Base-by-base conservation (phyloP, 495 filamentous ascomycete species). In the Letharia lupina region DNA sequence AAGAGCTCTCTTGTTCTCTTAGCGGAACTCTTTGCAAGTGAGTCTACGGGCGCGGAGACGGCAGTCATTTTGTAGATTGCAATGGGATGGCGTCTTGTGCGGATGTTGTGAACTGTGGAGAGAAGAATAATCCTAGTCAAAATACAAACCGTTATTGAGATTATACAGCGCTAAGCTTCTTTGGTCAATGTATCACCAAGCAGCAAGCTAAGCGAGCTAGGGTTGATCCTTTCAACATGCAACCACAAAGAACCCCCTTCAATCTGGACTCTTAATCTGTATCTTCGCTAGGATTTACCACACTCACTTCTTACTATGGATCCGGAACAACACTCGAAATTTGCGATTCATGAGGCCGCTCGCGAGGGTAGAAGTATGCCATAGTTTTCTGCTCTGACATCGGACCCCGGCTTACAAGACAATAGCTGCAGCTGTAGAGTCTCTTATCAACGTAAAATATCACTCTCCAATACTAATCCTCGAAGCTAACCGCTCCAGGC, bases 311-410 rank as follows among this genome's bases (percentile, higher is more conserved):
- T 10, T 13, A 67, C 35, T 31, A 84, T 83, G 81, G 72, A 78
- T 67, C 58, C 77, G 11, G 73, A 74, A 52, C 70, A 77, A 31
- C 74, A 80, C 64, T 70, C 83, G 40, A 93, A 90, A 73, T 95
- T 85, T 73, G 89, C 90, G 62, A 86, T 97, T 57, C 94, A 98
- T 71, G 92, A 89, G 69, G 94, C 94, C 35, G 86, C 89, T 58
- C 83, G 94, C 63, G 91, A 96, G 75, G 93, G 94, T 44, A 90
- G 84, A 81, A 78, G 94, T 96, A 81, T 72, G 82, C 57, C 54
- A 57, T 61, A 16, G 48, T 52, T 45, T 61, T 50, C 63, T 61
- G 72, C 65, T 66, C 45, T 61, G 45, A 62, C 64, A 62, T 70
- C 39, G 37, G 33, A 33, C 56, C 47, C 45, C 33, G 61, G 31